phyloP scores from a whole-genome alignment of 108 stramenopile genomes.

The Mediolabrus comicus region DNA sequence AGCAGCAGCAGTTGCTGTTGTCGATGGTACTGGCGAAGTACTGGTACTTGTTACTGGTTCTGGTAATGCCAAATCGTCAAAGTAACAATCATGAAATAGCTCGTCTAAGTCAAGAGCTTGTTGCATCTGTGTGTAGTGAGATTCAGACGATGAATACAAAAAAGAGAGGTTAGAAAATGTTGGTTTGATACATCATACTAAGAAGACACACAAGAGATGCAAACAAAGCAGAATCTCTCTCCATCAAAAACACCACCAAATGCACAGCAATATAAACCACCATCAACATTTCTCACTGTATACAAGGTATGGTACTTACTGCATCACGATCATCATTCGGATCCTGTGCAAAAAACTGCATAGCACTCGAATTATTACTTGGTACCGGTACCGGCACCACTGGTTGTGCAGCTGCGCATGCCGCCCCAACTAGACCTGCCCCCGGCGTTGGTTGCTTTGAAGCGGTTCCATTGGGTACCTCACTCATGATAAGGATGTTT shows the following conservation, averaged over 20 bases:
- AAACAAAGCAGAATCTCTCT: too few relatives aligned
- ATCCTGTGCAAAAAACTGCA: constrained; percentile 43
- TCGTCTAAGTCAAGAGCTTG: constrained; percentile 80
- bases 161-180: not conserved
- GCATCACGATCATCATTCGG: constrained; percentile 33
- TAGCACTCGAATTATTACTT: constrained; percentile 27
- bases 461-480: not conserved
- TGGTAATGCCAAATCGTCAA: constrained; percentile 64
- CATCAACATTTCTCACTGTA: too few relatives aligned
- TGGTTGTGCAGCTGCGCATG: not conserved
- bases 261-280: not conserved
- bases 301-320: too few relatives aligned
- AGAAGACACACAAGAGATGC: not conserved
- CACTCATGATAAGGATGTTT: not conserved
- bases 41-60: constrained; percentile 27
- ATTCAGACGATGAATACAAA: not conserved
- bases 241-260: too few relatives aligned
- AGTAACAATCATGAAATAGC: constrained; percentile 86
- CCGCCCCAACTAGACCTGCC: not conserved
- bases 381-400: not conserved
- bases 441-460: not conserved
- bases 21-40: constrained; percentile 3
- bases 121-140: not conserved
- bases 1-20: constrained; percentile 3
- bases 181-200: not conserved